Evolutionary conservation across 2,329 filamentous ascomycete species (phyloP).

Genomic region (Elsinoe necatrix): DNA sequence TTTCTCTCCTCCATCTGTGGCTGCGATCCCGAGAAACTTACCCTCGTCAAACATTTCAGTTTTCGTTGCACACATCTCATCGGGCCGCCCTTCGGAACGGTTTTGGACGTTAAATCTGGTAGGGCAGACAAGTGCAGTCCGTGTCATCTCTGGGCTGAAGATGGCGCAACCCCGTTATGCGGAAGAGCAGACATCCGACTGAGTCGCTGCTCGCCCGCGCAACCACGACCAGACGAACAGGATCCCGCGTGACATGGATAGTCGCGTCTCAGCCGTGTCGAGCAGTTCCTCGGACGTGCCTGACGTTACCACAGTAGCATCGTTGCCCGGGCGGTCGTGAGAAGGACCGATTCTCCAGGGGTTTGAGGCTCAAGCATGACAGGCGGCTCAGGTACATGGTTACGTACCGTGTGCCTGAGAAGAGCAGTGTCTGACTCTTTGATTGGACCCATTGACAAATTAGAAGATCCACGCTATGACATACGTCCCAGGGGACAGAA

Average conservation of each 20-base stretch:
- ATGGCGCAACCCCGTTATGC: background rate
- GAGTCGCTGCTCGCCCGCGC: background rate
- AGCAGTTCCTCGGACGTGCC: background rate
- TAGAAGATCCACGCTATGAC: background rate
- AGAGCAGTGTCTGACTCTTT: background rate
- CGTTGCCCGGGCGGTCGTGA: background rate
- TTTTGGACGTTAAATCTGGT: background rate
- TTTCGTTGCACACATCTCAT: background rate
- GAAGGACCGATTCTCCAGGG: background rate
- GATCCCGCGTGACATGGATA: background rate
- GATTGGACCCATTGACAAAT: background rate
- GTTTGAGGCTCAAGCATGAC: background rate
- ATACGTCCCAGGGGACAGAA: background rate
- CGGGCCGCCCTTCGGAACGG: background rate
- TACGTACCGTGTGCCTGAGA: background rate
- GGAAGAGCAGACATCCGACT: slow-evolving; percentile 6
- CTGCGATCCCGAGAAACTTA: background rate
- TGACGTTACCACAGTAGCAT: background rate
- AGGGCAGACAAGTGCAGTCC: background rate
- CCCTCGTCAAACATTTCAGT: background rate
- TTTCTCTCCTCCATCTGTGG: background rate
- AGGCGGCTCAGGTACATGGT: background rate
- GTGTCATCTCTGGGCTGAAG: background rate
- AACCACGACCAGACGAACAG: background rate
- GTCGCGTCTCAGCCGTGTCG: background rate